Conservation (phyloP, 179 eudicot genomes). For the Patellifolia procumbens region DNA sequence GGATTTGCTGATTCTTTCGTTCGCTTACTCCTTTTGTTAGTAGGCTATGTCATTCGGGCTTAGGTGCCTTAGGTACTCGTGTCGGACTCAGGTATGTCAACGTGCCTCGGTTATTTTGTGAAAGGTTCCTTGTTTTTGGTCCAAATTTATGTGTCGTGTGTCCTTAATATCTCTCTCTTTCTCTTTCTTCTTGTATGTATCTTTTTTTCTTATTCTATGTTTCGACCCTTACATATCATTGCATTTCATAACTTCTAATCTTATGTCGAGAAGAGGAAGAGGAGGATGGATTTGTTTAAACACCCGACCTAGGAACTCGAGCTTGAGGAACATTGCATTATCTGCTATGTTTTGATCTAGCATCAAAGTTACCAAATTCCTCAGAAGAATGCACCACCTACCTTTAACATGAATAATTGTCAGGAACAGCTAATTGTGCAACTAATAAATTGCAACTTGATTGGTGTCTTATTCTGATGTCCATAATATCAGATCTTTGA, state of each 20-base stretch:
- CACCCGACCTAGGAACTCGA: neutral
- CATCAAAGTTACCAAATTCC: neutral
- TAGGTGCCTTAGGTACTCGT: too few species aligned
- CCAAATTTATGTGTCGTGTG: neutral
- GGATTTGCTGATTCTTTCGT: conserved; percentile 19
- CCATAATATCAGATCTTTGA: neutral
- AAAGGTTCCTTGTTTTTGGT: neutral
- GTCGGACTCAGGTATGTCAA: too few species aligned
- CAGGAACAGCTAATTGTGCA: conserved; percentile 1
- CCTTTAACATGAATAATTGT: conserved; percentile 1
- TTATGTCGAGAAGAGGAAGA: neutral
- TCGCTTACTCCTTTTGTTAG: conserved; percentile 17
- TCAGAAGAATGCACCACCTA: conserved; percentile 10
- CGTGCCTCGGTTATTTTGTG: neutral
- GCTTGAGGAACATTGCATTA: neutral
- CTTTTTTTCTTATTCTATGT: neutral
- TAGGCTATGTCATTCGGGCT: conserved; percentile 12
- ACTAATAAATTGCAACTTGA: conserved; percentile 13
- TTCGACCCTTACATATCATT: neutral
- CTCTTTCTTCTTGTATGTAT: neutral
- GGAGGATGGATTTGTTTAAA: neutral
- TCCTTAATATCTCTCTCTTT: neutral
- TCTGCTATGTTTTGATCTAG: neutral
- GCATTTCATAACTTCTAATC: neutral
- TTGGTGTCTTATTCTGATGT: conserved; percentile 9